Percentiles rank a stretch among this genome's conserved stretches.
phyloP scores from a whole-genome alignment of 202 grass and related monocot species.

The Miscanthus sacchariflorus region DNA sequence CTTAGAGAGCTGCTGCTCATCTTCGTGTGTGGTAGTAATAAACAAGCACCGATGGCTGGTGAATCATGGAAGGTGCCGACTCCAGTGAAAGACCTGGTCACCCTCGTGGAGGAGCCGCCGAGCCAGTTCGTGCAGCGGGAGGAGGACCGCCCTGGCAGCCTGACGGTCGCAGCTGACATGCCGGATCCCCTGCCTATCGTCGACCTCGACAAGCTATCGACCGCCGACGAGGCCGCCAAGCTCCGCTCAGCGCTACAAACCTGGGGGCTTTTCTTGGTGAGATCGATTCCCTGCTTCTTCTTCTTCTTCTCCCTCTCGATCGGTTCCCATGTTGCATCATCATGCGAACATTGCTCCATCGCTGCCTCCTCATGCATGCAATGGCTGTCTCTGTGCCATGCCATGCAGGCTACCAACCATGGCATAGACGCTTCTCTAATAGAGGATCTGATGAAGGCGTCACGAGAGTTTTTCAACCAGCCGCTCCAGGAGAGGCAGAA shows the following conservation, averaged over 20 bases:
- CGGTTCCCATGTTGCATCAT: neutral
- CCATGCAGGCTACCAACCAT: slow-evolving; percentile 47
- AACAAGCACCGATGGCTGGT: slow-evolving; percentile 21
- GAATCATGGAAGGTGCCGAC: slow-evolving; percentile 16
- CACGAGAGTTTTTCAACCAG: slow-evolving; percentile 50
- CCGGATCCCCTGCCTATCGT: slow-evolving; percentile 44
- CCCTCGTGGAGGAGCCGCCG: slow-evolving; percentile 40
- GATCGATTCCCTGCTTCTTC: neutral
- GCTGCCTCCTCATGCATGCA: no score
- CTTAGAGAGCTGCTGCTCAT: neutral
- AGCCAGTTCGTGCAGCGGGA: slow-evolving; percentile 36
- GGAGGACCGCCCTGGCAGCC: slow-evolving; percentile 2
- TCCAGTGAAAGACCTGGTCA: slow-evolving; percentile 38
- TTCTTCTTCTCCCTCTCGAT: neutral
- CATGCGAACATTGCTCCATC: neutral
- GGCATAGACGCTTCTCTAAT: slow-evolving; percentile 43
- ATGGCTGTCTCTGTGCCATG: no score
- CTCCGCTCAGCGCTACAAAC: slow-evolving; percentile 39
- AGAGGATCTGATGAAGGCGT: slow-evolving; percentile 42
- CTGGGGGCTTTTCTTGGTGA: slow-evolving; percentile 53
- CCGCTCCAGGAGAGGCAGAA: slow-evolving; percentile 51
- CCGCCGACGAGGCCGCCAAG: slow-evolving; percentile 37
- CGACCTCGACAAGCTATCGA: slow-evolving; percentile 43
- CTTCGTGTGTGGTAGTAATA: neutral
- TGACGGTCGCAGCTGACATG: neutral